Evolutionary conservation across 352 stramenopile genomes (phyloP), one percentile per base, ranked within the genome.

Genomic region (Peronospora farinosa): DNA sequence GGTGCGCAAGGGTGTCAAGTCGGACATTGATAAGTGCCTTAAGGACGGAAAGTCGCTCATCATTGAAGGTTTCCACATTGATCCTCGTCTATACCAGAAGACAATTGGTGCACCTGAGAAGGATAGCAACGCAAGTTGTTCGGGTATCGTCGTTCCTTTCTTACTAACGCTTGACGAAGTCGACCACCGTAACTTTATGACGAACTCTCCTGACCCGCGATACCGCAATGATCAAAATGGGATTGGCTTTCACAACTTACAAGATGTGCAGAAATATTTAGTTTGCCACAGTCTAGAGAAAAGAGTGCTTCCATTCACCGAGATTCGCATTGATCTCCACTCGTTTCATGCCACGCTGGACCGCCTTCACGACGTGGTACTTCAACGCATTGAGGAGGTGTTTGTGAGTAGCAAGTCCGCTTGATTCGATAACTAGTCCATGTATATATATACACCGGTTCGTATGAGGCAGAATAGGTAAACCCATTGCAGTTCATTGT

Each of bases 21-120:
- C 78, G 5, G 83, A 94, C 52, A 88, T 94, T 49, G 76, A 90
- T 62, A 94, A 94, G 56, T 94, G 83, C 39, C 64, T 94, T 4
- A 94, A 92, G 49, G 83, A 94, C 52, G 83, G 83, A 57, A 94
- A 94, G 67, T 94, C 83, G 40, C 69, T 94, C 39, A 88, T 94
- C 54, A 82, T 94, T 30, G 83, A 94, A 43, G 83, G 83, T 3
- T 84, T 94, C 47, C 83, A 94, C 65, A 78, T 94, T 37, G 83
- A 94, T 51, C 83, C 83, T 43, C 80, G 78, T 9, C 58, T 94
- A 50, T 94, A 94, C 55, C 79, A 94, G 46, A 76, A 80, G 42
- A 78, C 84, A 27, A 74, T 88, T 13, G 54, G 53, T 37, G 55
- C 57, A 1, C 58, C 61, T 16, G 59, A 65, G 27, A 46, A 65